Evolutionary conservation across 2,329 filamentous ascomycete genomes (phyloP), one percentile per base, ranked within the genome.

Genomic region (Scorias spongiosa): DNA sequence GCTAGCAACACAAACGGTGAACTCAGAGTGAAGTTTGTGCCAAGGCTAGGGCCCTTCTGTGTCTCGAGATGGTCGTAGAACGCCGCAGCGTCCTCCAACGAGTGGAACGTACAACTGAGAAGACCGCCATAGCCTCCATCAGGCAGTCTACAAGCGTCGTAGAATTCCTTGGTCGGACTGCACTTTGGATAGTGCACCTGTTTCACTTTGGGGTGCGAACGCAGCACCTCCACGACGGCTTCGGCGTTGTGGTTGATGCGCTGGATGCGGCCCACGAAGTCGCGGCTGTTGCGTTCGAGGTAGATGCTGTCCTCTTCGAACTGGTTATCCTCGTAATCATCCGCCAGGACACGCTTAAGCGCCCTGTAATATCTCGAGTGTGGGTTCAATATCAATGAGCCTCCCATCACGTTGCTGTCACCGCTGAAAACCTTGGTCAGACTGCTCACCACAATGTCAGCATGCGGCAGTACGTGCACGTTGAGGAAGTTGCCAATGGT

Each of bases 351-450:
- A 5, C 67, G 58, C 58, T 86, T 89, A n/a, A 98, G 63, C 0
- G 65, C 53, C 2, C 60, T 44, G 61, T 94, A 94, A 64, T 81
- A 82, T 39, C 66, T 76, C n/a, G 79, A 69, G 45, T 79, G 74
- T 0, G 78, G 76, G 49, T 81, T 81, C 42, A 81, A 63, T 12
- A 81, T 70, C 11, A 71, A 67, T 51, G 75, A 70, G 46, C 91
- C 91, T 46, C 88, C 91, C 89, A 96, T 96, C 52, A 98, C 91
- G 62, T 98, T 96, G 62, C 85, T 91, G 63, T 95, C 91, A 42
- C 91, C 91, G 44, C 86, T 93, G 66, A 98, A 98, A 43, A 96
- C 82, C 63, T 98, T 98, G 41, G 91, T 96, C 46, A 98, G 70
- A 59, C 85, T 93, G 68, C 85, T 94, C 45, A 94, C 89, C 5